Base-by-base conservation (phyloP, 2,329 filamentous ascomycete genomes). In the Chalaropsis ovoidea region DNA sequence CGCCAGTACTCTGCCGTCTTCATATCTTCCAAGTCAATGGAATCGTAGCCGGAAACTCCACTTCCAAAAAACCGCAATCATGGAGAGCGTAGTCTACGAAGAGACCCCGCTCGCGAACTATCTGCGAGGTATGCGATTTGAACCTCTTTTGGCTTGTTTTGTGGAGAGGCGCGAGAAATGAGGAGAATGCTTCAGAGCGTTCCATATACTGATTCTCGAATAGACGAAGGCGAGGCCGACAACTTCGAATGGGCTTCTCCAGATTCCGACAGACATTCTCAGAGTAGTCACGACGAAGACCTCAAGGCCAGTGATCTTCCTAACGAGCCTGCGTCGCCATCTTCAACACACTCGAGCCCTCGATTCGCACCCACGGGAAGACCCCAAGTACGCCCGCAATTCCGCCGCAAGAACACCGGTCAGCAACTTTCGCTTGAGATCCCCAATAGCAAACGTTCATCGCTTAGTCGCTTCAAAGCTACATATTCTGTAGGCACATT, bases 11-110 rank as follows among this genome's bases (percentile, higher is more conserved):
- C n/a, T 62, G n/a, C 60, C 13, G 22, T 62, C 41, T 47, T 43
- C 60, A 31, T 41, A 45, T 35, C 22, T 31, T 22, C 27, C 41
- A 45, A 43, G 41, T 45, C 62, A 56, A 64, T 64, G 62, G 52
- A 64, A 27, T 58, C 35, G 41, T 56, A 58, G 62, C 41, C 47
- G 19, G 39, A 64, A 43, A 41, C 35, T 54, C n/a, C 27, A 56
- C 58, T 64, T 56, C 47, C 47, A 56, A 58, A n/a, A 41, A 56
- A 64, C 49, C 22, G 27, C 63, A 43, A 65, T 62, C 19, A 94
- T 96, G 92, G 92, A 96, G 82, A 85, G 88, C 72, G 81, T 96
- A 72, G 85, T 96, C 71, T 89, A 88, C 77, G 85, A 94, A 77
- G 86, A 91, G 77, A 89, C 89, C 74, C 92, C 92, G 71, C 81